Evolutionary conservation across 139 green algal species (phyloP).

Genomic region (Chlorella sp.): DNA sequence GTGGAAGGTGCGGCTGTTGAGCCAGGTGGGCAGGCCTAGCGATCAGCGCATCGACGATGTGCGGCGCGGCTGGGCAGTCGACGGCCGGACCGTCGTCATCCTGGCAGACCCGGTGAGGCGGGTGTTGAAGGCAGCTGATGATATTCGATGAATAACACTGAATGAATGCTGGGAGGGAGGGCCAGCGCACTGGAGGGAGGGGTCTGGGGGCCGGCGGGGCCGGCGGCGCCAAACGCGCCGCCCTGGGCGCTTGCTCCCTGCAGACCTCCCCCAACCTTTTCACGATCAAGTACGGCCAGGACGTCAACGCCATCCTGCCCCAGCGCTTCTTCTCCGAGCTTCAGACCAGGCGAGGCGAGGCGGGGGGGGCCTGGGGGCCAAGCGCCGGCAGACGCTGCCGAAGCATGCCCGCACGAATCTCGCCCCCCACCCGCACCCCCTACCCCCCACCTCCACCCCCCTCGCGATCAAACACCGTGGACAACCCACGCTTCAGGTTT

Average conservation of each 20-base stretch:
- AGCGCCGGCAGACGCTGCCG: too few relatives aligned
- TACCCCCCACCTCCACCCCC: too few relatives aligned
- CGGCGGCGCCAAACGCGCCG: not conserved
- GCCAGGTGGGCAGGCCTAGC: constrained; percentile 35
- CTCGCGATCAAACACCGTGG: too few relatives aligned
- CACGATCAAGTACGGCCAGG: constrained; percentile 54
- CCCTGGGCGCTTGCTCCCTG: not conserved
- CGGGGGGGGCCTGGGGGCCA: too few relatives aligned
- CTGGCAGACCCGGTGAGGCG: constrained; percentile 59
- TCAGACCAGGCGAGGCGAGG: constrained; percentile 54
- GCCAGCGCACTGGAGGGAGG: not conserved
- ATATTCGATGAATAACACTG: not conserved
- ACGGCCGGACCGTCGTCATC: constrained; percentile 53
- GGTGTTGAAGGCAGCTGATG: not conserved
- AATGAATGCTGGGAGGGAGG: not conserved
- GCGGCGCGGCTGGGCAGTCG: constrained; percentile 42
- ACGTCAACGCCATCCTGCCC: constrained; percentile 53
- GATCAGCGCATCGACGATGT: constrained; percentile 37
- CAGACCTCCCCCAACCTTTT: constrained; percentile 59
- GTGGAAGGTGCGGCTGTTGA: constrained; percentile 61
- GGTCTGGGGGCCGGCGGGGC: not conserved
- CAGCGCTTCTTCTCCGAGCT: constrained; percentile 74
- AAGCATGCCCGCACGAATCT: too few relatives aligned
- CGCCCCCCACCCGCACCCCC: too few relatives aligned
- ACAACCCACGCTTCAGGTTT: too few relatives aligned